phyloP scores from a whole-genome alignment of 139 green algal species.

The Chlamydomonas applanata region DNA sequence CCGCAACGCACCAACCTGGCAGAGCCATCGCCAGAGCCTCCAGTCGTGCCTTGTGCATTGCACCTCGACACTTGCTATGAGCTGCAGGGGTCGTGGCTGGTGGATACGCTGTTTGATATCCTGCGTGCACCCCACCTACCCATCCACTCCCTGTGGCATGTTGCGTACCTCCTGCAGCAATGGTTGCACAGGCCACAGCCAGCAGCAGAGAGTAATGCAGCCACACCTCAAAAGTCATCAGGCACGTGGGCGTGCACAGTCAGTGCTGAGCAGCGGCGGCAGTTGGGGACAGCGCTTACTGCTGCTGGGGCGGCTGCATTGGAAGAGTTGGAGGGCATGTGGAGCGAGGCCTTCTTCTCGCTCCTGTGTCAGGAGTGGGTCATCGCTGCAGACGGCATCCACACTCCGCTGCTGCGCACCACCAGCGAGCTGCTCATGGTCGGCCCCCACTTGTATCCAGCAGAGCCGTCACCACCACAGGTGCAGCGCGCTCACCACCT shows the following conservation, averaged over 20 bases:
- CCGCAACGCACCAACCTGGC: too few relatives aligned
- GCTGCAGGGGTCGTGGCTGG: neutral
- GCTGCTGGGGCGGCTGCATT: conserved; percentile 31
- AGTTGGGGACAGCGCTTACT: conserved; percentile 22
- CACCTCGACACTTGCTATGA: neutral
- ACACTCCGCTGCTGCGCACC: conserved; percentile 36
- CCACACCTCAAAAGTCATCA: neutral
- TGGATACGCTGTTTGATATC: neutral
- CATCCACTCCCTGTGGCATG: too few relatives aligned
- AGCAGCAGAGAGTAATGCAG: neutral
- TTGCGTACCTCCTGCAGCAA: neutral
- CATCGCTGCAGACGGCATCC: conserved; percentile 4
- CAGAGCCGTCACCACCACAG: neutral
- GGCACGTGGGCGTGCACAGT: conserved; percentile 7
- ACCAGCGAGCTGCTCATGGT: conserved; percentile 40
- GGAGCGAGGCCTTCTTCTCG: conserved; percentile 71
- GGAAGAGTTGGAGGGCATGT: conserved; percentile 57
- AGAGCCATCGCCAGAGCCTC: neutral
- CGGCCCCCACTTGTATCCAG: conserved; percentile 32
- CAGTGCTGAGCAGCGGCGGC: conserved; percentile 2
- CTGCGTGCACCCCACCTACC: too few relatives aligned
- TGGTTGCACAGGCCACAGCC: neutral
- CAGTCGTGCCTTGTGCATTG: neutral
- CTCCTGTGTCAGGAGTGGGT: conserved; percentile 70
- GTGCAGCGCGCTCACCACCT: neutral